Conservation (phyloP, 306 rosid species). For the Begonia masoniana region DNA sequence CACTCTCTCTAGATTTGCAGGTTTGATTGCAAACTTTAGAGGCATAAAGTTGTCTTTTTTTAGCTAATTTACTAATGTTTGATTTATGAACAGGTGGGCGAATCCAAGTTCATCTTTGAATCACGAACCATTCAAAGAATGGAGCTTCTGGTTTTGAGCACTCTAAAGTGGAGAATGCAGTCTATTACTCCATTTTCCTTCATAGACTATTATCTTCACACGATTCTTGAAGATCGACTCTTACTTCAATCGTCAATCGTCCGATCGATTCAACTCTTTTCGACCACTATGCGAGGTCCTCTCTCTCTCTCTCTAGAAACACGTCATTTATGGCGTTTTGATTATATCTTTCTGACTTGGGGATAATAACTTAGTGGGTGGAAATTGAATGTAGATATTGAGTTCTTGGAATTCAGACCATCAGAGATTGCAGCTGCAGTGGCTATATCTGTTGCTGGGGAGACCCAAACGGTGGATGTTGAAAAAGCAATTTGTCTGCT, state of each 20-base stretch:
- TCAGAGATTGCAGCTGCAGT: constrained; percentile 94
- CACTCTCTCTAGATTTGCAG: constrained; percentile 68
- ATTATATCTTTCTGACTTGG: constrained; percentile 8
- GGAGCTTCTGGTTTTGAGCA: constrained; percentile 87
- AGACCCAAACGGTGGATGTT: constrained; percentile 40
- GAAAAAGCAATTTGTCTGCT: constrained; percentile 43
- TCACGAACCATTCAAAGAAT: constrained; percentile 79
- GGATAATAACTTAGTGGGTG: constrained; percentile 26
- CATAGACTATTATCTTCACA: constrained; percentile 59
- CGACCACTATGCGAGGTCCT: constrained; percentile 44
- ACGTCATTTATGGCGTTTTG: constrained; percentile 4
- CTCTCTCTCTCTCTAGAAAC: constrained; percentile 3
- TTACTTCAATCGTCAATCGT: constrained; percentile 23
- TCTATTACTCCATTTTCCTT: constrained; percentile 78
- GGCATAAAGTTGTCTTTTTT: constrained; percentile 1
- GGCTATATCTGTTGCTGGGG: constrained; percentile 50
- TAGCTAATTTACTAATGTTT: constrained; percentile 3
- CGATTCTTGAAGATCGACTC: constrained; percentile 42
- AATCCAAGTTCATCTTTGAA: constrained; percentile 66
- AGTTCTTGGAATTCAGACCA: constrained; percentile 85
- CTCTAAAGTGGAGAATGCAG: constrained; percentile 91
- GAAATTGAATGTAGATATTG: constrained; percentile 72
- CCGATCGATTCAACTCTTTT: constrained; percentile 45
- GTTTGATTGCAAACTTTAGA: constrained; percentile 13
- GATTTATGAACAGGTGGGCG: constrained; percentile 47